Evolutionary conservation across 768 basidiomycete genomes (phyloP).

Genomic region (Cystofilobasidium capitatum): DNA sequence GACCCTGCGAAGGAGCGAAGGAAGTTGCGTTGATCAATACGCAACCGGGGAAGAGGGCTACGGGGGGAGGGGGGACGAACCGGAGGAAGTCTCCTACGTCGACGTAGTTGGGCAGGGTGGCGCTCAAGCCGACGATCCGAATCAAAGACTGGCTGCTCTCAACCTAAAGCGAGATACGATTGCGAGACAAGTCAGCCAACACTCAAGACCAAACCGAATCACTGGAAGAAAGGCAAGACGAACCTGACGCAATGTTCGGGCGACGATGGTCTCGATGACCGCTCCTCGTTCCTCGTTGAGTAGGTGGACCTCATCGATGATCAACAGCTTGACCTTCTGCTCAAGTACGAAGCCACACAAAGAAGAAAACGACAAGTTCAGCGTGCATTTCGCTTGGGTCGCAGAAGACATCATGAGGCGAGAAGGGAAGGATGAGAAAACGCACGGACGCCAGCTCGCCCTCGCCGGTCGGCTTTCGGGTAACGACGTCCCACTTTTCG

Average conservation of each 20-base stretch:
- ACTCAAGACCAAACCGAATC: not conserved
- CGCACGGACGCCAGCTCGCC: conserved; percentile 87
- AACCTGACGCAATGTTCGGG: conserved; percentile 82
- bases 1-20: conserved; percentile 5
- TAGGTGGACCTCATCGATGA: conserved; percentile 95
- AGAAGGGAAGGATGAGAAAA: conserved; percentile 4
- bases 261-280: conserved; percentile 96
- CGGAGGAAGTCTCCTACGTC: conserved; percentile 92
- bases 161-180: too few species aligned
- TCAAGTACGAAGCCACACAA: not conserved
- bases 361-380: not conserved
- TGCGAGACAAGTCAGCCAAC: not conserved
- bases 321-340: conserved; percentile 82
- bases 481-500: conserved; percentile 99
- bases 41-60: not conserved
- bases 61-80: conserved; percentile 43
- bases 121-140: conserved; percentile 84
- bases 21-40: not conserved
- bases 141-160: conserved; percentile 94
- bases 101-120: conserved; percentile 91
- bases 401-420: not conserved
- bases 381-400: not conserved
- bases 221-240: conserved; percentile 18
- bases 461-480: conserved; percentile 90
- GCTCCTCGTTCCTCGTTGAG: conserved; percentile 96